Evolutionary conservation across 768 basidiomycete species (phyloP), one percentile per base, ranked within the genome.

Genomic region (Termitomyces sp.): DNA sequence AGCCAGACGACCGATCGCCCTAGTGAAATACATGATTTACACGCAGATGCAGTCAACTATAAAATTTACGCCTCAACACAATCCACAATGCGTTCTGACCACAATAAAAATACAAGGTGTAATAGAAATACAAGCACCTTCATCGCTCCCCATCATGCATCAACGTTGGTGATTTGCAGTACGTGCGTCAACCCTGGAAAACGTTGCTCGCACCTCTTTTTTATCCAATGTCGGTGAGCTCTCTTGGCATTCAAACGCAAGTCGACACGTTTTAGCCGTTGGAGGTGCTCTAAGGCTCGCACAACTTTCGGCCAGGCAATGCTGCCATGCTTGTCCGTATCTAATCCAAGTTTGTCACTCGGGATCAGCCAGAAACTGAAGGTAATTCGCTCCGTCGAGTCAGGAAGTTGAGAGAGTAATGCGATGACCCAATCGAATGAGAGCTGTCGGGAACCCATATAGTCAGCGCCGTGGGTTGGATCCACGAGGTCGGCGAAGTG

Each of bases 401-500:
- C 13, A 13, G 62, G 65, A 24, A 63, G 53, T 22, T 65, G 56
- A 32, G 15, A 18, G 15, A 63, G 18, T 24, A 63, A 9, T 22
- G 24, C 51, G 1, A 65, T 58, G 32, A 65, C 62, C 65, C 62
- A 63, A n/a, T 60, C 28, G 6, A 62, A 53, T 1, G 64, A 63
- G 33, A 60, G 49, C 12, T 60, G 52, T 15, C 13, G 36, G 9
- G 16, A 18, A 18, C 24, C 12, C 39, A 12, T 50, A 45, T 40
- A 20, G 12, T 8, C 11, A 20, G 32, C 15, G 4, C 59, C 32
- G 24, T 65, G 56, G 6, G 8, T 54, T 13, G 65, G 62, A 44
- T 65, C 65, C 15, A 65, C 62, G 6, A 65, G 65, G 36, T 65
- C 54, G 13, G 52, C n/a, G 38, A 65, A 65, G 46, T 63, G 62